Base-by-base conservation (phyloP, 176 grass and related monocot genomes). In the Eremochloa ophiuroides region DNA sequence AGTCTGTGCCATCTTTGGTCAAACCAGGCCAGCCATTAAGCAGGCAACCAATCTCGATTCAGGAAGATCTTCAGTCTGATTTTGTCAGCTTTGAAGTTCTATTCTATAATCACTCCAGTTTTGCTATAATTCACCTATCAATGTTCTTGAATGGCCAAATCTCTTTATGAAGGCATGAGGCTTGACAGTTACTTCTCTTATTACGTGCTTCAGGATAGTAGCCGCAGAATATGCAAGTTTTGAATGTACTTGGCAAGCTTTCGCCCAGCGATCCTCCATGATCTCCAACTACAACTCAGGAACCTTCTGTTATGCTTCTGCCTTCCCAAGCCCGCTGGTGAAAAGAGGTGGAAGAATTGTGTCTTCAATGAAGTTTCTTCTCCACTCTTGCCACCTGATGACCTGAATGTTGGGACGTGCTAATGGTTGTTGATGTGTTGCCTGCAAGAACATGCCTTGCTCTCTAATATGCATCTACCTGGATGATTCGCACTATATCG, bases 221-320 rank as follows among this genome's bases (percentile, higher is more conserved):
- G 43, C 43, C 14, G 43, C 43, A 46, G 14, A 46, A 46, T 16
- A 46, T 46, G 43, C 43, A 46, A 1, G 43, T 46, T 46, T 0
- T 48, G 46, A 48, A 48, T 48, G 15, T 48, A 48, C 56, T 89
- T 25, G 82, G 86, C 25, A 95, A 89, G 83, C 43, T 83, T 77
- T 75, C 55, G 11, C 62, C 80, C 8, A 22, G 51, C 8, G 86
- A 89, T 26, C 66, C 74, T 48, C 70, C 58, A 33, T 48, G 46
- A 48, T 18, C 16, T 48, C 46, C 37, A 7, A 38, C 34, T n/a
- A n/a, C n/a, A n/a, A n/a, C n/a, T n/a, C 75, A 89, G 26, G 13
- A 80, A 25, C 26, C 79, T 66, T 94, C 83, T 29, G 62, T 70
- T 75, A 66, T 83, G 73, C 75, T 70, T 9, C 37, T 63, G 74